Conservation (phyloP, 169 alveolate genomes). For the Hammondia hammondi region DNA sequence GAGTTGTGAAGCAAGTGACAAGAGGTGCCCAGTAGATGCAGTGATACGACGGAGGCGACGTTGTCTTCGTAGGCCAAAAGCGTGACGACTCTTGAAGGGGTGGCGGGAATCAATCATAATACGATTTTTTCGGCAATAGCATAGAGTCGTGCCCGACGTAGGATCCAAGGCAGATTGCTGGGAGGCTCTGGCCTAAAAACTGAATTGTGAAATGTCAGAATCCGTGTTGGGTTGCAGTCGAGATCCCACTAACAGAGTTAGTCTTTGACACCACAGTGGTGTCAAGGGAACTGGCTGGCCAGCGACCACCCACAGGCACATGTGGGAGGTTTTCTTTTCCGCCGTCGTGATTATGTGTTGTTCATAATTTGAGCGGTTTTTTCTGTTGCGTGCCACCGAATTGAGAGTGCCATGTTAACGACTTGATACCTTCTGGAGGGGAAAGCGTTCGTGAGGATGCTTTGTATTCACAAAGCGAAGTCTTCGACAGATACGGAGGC, state of each 20-base stretch:
- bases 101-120: too few species aligned
- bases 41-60: background rate
- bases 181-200: too few species aligned
- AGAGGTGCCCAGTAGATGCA: background rate
- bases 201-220: too few species aligned
- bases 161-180: too few species aligned
- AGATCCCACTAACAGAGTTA: too few species aligned
- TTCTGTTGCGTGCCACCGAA: background rate
- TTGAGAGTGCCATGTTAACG: background rate
- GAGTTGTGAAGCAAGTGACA: background rate
- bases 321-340: background rate
- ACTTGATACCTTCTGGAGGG: background rate
- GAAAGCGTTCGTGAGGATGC: too few species aligned
- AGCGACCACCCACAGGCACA: background rate
- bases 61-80: background rate
- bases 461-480: too few species aligned
- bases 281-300: background rate
- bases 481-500: too few species aligned
- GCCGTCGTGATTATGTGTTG: background rate
- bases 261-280: too few species aligned
- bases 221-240: too few species aligned
- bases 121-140: too few species aligned
- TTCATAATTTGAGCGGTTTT: background rate
- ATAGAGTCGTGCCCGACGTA: too few species aligned
- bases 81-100: background rate